Evolutionary conservation across 805 yeast genomes (phyloP), one percentile per base, ranked within the genome.

Genomic region (Lipomyces sp.): DNA sequence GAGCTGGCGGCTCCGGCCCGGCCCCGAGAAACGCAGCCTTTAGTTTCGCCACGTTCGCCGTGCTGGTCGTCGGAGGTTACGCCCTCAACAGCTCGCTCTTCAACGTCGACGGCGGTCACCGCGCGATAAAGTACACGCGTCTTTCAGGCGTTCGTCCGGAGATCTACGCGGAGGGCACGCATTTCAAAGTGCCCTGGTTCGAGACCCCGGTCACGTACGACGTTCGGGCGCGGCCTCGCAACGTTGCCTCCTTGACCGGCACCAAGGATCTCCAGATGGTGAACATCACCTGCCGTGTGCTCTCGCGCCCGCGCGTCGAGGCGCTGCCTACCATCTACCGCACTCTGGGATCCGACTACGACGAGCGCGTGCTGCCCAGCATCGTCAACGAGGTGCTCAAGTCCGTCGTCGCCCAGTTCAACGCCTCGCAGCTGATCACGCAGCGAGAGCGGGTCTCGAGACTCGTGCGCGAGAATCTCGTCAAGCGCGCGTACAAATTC

Each of bases 181-280:
- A 93, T 71, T 75, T 93, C 61, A 83, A 88, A 43, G 74, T 91
- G 58, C 98, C 98, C 36, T 90, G 97, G 90, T 71, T 93, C 47
- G 97, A 93, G 70, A 84, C 87, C 43, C 96, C 98, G 36, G 77
- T 89, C 43, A 80, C 89, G 45, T 93, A 85, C 70, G 98, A 93
- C 67, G 95, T 93, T 53, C 81, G 98, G 64, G 97, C 98, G 41
- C 91, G 88, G 68, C 98, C 98, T 53, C 82, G 97, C 71, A 89
- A 89, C 62, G 95, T 93, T 55, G 86, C 97, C 13, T 87, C 96
- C 23, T 78, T 95, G 64, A 93, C 98, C 1, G 98, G 98, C 60
- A 93, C 98, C 21, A 93, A 93, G 73, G 98, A 93, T 72, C 78
- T 93, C 67, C 98, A 93, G 74, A 93, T 93, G 98, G 98, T 93